These are phyloP conservation scores for Penicillium egyptiacum DNA, from an alignment of 495 filamentous ascomycete genomes.

Conservation along the genomic window DNA sequence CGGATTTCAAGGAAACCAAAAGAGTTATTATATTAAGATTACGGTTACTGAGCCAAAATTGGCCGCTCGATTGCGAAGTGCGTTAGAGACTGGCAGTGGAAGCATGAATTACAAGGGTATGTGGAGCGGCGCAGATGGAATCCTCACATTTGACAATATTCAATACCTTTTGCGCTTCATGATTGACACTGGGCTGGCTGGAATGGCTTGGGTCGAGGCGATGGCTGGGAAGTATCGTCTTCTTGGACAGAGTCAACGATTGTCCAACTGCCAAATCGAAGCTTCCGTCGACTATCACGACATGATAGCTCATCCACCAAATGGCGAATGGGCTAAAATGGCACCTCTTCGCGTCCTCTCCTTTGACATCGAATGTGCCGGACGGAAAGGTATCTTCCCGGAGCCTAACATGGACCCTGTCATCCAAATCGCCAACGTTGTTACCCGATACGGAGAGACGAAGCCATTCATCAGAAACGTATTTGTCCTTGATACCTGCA, in stretches of 20 bases:
- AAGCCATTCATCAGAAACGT: slow-evolving; percentile 97
- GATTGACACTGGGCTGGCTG: slow-evolving; percentile 89
- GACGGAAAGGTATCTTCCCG: slow-evolving; percentile 95
- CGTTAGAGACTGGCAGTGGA: slow-evolving; percentile 65
- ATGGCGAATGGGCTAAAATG: slow-evolving; percentile 98
- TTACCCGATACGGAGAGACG: slow-evolving; percentile 90
- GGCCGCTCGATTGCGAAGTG: slow-evolving; percentile 67
- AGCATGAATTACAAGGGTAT: slow-evolving; percentile 81
- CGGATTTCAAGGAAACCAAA: slow-evolving; percentile 86
- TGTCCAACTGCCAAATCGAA: slow-evolving; percentile 96
- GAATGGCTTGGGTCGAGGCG: slow-evolving; percentile 97
- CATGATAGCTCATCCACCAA: slow-evolving; percentile 82
- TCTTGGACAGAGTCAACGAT: slow-evolving; percentile 55
- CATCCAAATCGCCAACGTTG: slow-evolving; percentile 98
- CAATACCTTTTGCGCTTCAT: slow-evolving; percentile 96
- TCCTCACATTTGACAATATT: slow-evolving; percentile 91
- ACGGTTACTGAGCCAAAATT: slow-evolving; percentile 83
- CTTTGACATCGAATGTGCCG: slow-evolving; percentile 98
- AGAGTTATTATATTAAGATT: slow-evolving; percentile 91
- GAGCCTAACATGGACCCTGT: slow-evolving; percentile 89
- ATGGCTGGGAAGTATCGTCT: slow-evolving; percentile 71
- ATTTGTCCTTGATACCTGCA: slow-evolving; percentile 88
- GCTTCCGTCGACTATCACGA: slow-evolving; percentile 77
- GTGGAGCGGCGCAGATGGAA: slow-evolving; percentile 71
- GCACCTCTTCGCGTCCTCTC: slow-evolving; percentile 89